Evolutionary conservation across 1,284 basidiomycete genomes (phyloP).

Genomic region (Gastroboletus turbinatus): DNA sequence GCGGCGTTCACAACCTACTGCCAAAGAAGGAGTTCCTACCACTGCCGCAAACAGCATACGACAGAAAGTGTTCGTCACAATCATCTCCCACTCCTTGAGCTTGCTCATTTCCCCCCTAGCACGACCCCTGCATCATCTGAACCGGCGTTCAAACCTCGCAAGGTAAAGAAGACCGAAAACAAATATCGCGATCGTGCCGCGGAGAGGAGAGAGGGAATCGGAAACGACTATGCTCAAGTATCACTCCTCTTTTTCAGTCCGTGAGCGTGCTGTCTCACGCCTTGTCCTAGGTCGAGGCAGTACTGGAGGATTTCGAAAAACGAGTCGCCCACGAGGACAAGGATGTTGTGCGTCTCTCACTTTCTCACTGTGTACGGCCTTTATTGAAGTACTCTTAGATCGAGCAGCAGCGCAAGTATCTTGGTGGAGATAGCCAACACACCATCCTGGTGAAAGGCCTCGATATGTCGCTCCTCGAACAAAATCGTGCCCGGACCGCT

Average conservation of each 20-base stretch:
- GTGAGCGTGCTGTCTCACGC: slow-evolving; percentile 5
- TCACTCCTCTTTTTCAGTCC: neutral
- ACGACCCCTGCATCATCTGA: slow-evolving; percentile 41
- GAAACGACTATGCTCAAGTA: slow-evolving; percentile 71
- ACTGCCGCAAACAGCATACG: slow-evolving; percentile 11
- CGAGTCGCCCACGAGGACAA: slow-evolving; percentile 58
- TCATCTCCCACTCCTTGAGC: slow-evolving; percentile 5
- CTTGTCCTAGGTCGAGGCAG: slow-evolving; percentile 63
- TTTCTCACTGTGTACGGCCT: neutral
- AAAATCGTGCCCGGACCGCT: slow-evolving; percentile 68
- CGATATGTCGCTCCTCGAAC: slow-evolving; percentile 82
- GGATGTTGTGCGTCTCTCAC: slow-evolving; percentile 45
- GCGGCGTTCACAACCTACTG: slow-evolving; percentile 16
- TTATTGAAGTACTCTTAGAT: slow-evolving; percentile 44
- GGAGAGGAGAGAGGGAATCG: slow-evolving; percentile 61
- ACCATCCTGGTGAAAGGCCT: slow-evolving; percentile 89
- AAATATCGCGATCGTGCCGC: slow-evolving; percentile 70
- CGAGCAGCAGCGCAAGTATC: slow-evolving; percentile 75
- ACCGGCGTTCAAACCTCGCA: slow-evolving; percentile 73
- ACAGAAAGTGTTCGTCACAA: slow-evolving; percentile 21
- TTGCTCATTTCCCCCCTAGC: slow-evolving; percentile 18
- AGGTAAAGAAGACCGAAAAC: slow-evolving; percentile 60
- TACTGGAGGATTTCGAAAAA: slow-evolving; percentile 79
- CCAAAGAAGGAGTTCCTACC: neutral
- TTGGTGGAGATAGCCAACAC: slow-evolving; percentile 87